phyloP scores from a whole-genome alignment of 306 rosid genomes.

The Quercus aquifolioides region DNA sequence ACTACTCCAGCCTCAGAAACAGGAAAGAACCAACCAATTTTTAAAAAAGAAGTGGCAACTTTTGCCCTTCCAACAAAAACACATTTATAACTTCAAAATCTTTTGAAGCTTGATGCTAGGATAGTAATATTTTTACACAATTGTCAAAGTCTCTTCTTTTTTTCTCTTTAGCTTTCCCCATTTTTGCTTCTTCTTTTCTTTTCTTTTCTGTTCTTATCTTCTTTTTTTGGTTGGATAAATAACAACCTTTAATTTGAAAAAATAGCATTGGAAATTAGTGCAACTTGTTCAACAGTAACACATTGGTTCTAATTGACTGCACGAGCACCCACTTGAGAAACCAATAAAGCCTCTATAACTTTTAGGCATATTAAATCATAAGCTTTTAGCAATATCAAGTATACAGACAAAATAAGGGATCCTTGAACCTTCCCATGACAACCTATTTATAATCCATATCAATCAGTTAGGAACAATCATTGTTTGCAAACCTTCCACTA shows the following conservation, averaged over 20 bases:
- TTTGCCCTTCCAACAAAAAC: not conserved
- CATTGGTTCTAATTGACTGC: not conserved
- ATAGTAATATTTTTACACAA: not conserved
- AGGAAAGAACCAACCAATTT: not conserved
- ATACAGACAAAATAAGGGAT: not conserved
- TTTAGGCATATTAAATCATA: not conserved
- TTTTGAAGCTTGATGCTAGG: not conserved
- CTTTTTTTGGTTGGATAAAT: not conserved
- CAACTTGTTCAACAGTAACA: not conserved
- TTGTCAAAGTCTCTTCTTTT: not conserved
- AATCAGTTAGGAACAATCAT: not conserved
- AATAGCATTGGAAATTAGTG: not conserved
- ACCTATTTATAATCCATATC: not conserved
- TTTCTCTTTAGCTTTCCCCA: no score
- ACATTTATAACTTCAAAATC: not conserved
- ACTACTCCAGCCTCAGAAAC: not conserved
- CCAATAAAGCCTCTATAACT: not conserved
- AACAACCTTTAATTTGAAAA: not conserved
- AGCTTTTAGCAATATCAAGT: not conserved
- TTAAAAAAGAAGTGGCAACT: not conserved
- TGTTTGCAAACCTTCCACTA: not conserved
- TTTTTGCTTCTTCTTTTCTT: not conserved
- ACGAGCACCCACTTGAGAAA: not conserved
- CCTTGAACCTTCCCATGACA: not conserved
- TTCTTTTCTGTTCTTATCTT: no score